Percentiles rank a stretch among this genome's conserved stretches.
These are phyloP conservation scores for Suhomyces faveliae DNA, from an alignment of 805 yeast species.

Conservation along the genomic window DNA sequence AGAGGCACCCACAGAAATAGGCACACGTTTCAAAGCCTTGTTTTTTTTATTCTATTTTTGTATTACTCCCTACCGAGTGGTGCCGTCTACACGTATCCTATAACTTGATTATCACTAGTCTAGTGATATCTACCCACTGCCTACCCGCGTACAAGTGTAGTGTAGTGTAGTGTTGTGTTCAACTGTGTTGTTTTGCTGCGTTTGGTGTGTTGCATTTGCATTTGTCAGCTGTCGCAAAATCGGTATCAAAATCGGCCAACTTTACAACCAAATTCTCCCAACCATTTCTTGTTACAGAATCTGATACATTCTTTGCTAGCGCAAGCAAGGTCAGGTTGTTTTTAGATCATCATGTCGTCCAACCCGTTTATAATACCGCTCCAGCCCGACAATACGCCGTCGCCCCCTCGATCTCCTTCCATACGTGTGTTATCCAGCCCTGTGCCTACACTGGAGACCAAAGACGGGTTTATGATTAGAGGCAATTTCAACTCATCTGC, in stretches of 20 bases:
- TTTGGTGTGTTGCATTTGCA: background rate
- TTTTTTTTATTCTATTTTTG: too few relatives aligned
- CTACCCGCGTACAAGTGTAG: too few relatives aligned
- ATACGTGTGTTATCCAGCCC: background rate
- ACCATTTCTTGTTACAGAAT: background rate
- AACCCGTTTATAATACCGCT: slow-evolving; percentile 7
- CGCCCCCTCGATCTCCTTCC: slow-evolving; percentile 2
- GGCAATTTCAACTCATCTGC: background rate
- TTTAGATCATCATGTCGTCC: slow-evolving; percentile 1
- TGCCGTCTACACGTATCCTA: too few relatives aligned
- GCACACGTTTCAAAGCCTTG: too few relatives aligned
- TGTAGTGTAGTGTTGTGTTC: too few relatives aligned
- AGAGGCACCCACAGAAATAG: too few relatives aligned
- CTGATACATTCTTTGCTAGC: background rate
- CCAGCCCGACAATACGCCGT: slow-evolving; percentile 7
- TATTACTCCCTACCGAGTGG: too few relatives aligned
- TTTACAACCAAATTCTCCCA: slow-evolving; percentile 1
- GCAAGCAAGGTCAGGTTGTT: background rate
- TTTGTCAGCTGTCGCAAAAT: background rate
- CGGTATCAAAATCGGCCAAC: background rate
- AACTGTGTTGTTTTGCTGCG: background rate
- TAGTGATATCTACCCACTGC: too few relatives aligned
- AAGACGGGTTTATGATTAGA: background rate
- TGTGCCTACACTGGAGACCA: background rate
- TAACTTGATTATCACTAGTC: too few relatives aligned